Evolutionary conservation across 2,329 filamentous ascomycete species (phyloP), one percentile per base, ranked within the genome.

Genomic region (Fonsecaea pedrosoi): DNA sequence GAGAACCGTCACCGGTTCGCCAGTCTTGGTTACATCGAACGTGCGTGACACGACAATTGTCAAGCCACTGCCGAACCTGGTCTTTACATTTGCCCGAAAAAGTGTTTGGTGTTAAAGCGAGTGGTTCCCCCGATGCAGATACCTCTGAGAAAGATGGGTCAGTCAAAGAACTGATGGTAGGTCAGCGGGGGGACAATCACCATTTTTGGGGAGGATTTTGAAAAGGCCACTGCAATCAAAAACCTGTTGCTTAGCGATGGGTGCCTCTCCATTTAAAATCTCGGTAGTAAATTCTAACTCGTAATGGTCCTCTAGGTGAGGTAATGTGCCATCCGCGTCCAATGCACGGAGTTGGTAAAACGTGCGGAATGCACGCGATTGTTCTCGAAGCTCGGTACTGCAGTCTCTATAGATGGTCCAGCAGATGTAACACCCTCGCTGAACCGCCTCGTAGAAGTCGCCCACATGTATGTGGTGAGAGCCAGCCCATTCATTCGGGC

Each of bases 361-460:
- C 9, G 54, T 89, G 82, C 21, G 79, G 76, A 1, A 82, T 84
- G 0, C 92, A 92, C 1, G 91, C 87, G 25, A 93, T 92, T 60
- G 25, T 6, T 60, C 30, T 60, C 38, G 56, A 38, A 50, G 15
- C 38, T 21, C 42, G 25, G 10, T 37, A 18, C 13, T 34, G 32
- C 62, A 64, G 25, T 58, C 53, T 35, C 54, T 35, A 13, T n/a
- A 45, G 37, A 64, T 64, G 6, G 55, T 60, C 35, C 48, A 60
- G 42, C 62, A 65, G 32, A 65, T 53, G 48, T 65, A 65, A 40
- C 62, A 65, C 3, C 56, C 32, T 9, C 13, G 18, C 35, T 30
- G 25, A 10, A 60, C 56, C 4, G 62, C 55, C 9, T 42, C 25
- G 15, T 35, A n/a, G 57, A 65, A 54, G 32, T 45, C 34, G 12